phyloP scores from a whole-genome alignment of 768 basidiomycete genomes.

The Boletus rex-veris region DNA sequence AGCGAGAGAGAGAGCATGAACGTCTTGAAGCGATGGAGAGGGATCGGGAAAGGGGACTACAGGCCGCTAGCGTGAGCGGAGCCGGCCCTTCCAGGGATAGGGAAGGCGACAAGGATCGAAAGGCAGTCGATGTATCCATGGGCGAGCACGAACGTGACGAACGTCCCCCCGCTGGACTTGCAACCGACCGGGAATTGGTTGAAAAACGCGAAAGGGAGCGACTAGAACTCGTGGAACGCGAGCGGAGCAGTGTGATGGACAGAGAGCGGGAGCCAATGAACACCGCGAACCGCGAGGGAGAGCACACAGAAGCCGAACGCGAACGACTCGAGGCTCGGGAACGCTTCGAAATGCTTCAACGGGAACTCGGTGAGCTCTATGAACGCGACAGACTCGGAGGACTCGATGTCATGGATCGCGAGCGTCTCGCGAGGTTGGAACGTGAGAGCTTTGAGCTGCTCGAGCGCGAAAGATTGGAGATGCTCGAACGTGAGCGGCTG shows the following conservation, averaged over 20 bases:
- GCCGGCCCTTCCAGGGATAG: slow-evolving; percentile 18
- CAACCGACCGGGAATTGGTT: slow-evolving; percentile 18
- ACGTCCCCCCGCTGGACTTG: slow-evolving; percentile 15
- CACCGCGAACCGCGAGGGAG: slow-evolving; percentile 15
- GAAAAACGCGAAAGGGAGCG: slow-evolving; percentile 31
- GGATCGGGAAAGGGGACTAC: slow-evolving; percentile 29
- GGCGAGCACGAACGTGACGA: slow-evolving; percentile 23
- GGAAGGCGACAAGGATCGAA: slow-evolving; percentile 25
- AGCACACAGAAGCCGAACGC: slow-evolving; percentile 21
- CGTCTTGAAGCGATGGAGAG: slow-evolving; percentile 26
- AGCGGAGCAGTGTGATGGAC: slow-evolving; percentile 11
- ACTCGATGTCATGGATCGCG: slow-evolving; percentile 29
- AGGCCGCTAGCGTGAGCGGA: slow-evolving; percentile 6
- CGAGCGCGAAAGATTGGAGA: slow-evolving; percentile 29
- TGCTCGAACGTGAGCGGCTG: slow-evolving; percentile 30
- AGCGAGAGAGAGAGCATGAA: slow-evolving; percentile 35
- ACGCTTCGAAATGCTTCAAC: slow-evolving; percentile 31
- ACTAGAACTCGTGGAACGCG: slow-evolving; percentile 23
- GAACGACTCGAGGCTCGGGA: slow-evolving; percentile 25
- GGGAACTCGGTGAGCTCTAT: slow-evolving; percentile 30
- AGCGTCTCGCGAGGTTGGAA: slow-evolving; percentile 27
- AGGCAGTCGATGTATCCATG: slow-evolving; percentile 10
- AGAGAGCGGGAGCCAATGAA: slow-evolving; percentile 19
- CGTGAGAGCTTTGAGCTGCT: slow-evolving; percentile 29
- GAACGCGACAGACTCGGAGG: slow-evolving; percentile 31